Evolutionary conservation across 2,329 filamentous ascomycete species (phyloP), one percentile per base, ranked within the genome.

Genomic region (Colletotrichum orchidophilum): DNA sequence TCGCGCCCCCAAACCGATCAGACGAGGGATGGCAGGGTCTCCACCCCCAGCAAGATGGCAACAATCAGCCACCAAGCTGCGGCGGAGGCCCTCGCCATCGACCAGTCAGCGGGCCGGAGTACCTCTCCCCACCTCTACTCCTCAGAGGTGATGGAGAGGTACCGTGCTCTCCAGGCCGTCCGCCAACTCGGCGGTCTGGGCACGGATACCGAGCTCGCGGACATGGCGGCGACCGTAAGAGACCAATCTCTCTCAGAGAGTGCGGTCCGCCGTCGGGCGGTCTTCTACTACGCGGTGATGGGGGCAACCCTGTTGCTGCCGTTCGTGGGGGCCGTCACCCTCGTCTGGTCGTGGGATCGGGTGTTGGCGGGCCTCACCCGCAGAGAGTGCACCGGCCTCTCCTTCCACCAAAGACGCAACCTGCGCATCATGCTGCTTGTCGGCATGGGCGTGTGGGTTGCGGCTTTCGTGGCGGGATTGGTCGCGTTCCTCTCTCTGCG

Each of bases 321-420:
- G 12, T n/a, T 71, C 31, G 57, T 68, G 29, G 68, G 63, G 13
- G 63, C 27, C 26, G 42, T 35, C 58, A 54, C 68, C 27, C 46
- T 63, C 13, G 27, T 27, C 33, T 63, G 33, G 24, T 29, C 50
- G 60, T 49, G 27, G 31, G 69, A 71, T 46, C 26, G 24, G 2
- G 31, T 63, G n/a, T 35, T 71, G 12, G 2, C 33, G 31, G 31
- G n/a, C 42, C 15, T 71, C 31, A 71, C 69, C 52, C 31, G 42
- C 13, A 64, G 69, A 54, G 69, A 71, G 65, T 69, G 64, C 69
- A 63, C 64, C 46, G 69, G 69, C 58, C 69, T 71, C 58, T 63
- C 64, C 9, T 68, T 46, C 27, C 31, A 58, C 21, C 65, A 71
- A 29, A 27, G 65, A 29, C 69, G 46, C 58, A 69, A 71, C 27